These are phyloP conservation scores for Neofusicoccum cordaticola DNA, from an alignment of 2,329 filamentous ascomycete genomes.

Conservation along the genomic window DNA sequence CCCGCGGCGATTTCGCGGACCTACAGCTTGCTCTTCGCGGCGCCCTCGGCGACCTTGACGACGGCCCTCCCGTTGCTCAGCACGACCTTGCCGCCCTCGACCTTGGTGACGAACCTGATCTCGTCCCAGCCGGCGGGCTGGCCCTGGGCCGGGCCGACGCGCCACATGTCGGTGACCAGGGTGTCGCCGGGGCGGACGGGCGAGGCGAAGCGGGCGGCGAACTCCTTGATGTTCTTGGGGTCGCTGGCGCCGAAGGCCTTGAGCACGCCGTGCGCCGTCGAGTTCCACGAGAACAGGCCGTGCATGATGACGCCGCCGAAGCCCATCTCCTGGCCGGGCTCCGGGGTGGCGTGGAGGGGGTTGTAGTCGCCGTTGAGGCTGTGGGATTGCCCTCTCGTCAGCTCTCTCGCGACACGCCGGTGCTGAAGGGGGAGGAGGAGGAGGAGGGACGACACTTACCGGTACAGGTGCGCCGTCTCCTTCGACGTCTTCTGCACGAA, in stretches of 20 bases:
- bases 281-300: constrained; percentile 85
- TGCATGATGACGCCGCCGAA: constrained; percentile 89
- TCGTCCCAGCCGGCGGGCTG: constrained; percentile 68
- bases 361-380: constrained; percentile 93
- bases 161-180: constrained; percentile 78
- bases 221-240: constrained; percentile 79
- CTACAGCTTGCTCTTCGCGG: constrained; percentile 39
- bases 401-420: background rate
- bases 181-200: constrained; percentile 83
- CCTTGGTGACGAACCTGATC: constrained; percentile 73
- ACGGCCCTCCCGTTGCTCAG: constrained; percentile 82
- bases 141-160: constrained; percentile 63
- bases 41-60: constrained; percentile 60
- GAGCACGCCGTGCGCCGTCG: constrained; percentile 69
- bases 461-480: constrained; percentile 58
- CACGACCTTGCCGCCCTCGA: constrained; percentile 79
- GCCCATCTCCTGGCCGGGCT: constrained; percentile 83
- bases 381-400: constrained; percentile 17
- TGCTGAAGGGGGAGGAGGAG: background rate
- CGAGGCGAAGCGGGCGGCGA: constrained; percentile 82
- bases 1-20: background rate
- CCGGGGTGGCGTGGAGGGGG: constrained; percentile 82
- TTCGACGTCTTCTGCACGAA: constrained; percentile 67
- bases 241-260: constrained; percentile 72
- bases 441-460: background rate